Base-by-base conservation (phyloP, 2,329 filamentous ascomycete genomes). In the Lecanicillium sp. region DNA sequence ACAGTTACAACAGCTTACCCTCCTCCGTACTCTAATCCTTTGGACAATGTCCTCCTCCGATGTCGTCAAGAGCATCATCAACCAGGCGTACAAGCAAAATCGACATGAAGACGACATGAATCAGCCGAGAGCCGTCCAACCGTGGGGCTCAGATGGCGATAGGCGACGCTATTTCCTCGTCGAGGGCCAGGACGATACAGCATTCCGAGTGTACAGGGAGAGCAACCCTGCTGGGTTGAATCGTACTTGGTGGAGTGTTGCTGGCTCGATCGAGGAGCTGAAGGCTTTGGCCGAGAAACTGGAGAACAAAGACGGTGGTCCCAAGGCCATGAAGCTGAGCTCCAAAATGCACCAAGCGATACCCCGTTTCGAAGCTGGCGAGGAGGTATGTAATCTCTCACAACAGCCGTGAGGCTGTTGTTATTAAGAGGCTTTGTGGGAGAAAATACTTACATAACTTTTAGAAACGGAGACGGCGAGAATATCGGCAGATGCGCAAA, bases 41-140 rank as follows among this genome's bases (percentile, higher is more conserved):
- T 98, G 92, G 94, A 77, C 87, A 16, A 73, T 98, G 38, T 80
- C 86, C 17, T 90, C 86, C 15, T 96, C 90, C 41, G 90, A 95
- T 45, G 73, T 74, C 7, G 71, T 98, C 47, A 86, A 85, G 55
- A 67, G 73, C 22, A 80, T 89, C 47, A 84, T 98, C 57, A 88
- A 86, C 56, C 79, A 89, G 47, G 83, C 82, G 13, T 94, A 96
- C 71, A 90, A 95, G 62, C 80, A 89, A 64, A 77, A 78, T 45
- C 83, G 90, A 43, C 85, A 90, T 53, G 85, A 88, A 48, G 74
- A 81, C 49, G 78, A 83, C 48, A 58, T 77, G 33, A 95, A 95
- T 56, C 87, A 95, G 49, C 84, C 89, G 8, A 70, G 94, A 27
- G 89, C 87, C 1, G 85, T 95, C 33, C 88, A 94, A 56, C 80